A percentile compares a stretch with the other conserved stretches of the same genome.
These are phyloP conservation scores for Penicillium arizonense DNA, from an alignment of 495 filamentous ascomycete species.

Conservation along the genomic window DNA sequence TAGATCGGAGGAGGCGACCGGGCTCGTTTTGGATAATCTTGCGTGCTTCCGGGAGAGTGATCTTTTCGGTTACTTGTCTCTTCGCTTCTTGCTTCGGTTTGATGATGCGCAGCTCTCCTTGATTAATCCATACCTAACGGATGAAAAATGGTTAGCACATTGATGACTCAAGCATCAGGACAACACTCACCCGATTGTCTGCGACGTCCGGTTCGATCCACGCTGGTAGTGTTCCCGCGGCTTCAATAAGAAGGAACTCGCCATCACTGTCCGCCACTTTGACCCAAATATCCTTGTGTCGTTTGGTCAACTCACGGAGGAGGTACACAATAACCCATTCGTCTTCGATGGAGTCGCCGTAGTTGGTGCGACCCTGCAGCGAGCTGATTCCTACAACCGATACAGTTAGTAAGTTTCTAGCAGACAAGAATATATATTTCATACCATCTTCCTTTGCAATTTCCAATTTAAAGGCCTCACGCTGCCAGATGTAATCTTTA, in stretches of 20 bases:
- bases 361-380: constrained; percentile 74
- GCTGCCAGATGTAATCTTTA: constrained; percentile 93
- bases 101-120: constrained; percentile 71
- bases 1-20: constrained; percentile 57
- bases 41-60: constrained; percentile 61
- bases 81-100: constrained; percentile 48
- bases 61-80: constrained; percentile 38
- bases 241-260: constrained; percentile 93
- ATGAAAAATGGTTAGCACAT: not conserved
- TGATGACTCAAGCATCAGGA: not conserved
- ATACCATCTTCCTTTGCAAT: constrained; percentile 60
- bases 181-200: constrained; percentile 62
- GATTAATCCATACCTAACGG: constrained; percentile 68
- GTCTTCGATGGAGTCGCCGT: constrained; percentile 91
- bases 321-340: constrained; percentile 96
- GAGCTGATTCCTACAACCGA: constrained; percentile 35
- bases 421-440: constrained; percentile 3
- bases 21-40: constrained; percentile 53
- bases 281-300: constrained; percentile 76
- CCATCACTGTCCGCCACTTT: constrained; percentile 84
- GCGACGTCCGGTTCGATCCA: constrained; percentile 95
- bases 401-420: constrained; percentile 1
- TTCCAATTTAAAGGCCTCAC: constrained; percentile 68
- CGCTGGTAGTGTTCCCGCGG: constrained; percentile 78
- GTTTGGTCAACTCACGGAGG: constrained; percentile 74